These are phyloP conservation scores for Nannochloropsis gaditana DNA, from an alignment of 108 stramenopile genomes.

Conservation along the genomic window DNA sequence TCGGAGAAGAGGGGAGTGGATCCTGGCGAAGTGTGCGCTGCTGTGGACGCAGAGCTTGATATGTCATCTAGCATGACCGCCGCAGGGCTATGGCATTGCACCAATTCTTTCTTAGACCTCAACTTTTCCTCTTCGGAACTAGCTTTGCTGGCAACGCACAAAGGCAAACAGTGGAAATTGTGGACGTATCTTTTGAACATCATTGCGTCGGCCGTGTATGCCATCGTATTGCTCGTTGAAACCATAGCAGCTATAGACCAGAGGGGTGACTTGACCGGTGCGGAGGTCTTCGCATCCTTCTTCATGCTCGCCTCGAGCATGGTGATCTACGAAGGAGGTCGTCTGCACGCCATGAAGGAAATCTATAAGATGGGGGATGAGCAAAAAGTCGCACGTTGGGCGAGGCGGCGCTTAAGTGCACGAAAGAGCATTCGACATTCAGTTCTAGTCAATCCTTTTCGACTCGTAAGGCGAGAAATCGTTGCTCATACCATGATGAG, in stretches of 20 bases:
- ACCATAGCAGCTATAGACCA: neutral
- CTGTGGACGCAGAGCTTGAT: neutral
- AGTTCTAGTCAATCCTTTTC: neutral
- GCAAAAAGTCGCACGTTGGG: neutral
- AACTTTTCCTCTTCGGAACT: conserved; percentile 6
- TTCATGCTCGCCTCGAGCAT: neutral
- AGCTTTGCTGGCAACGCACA: neutral
- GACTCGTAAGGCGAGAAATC: neutral
- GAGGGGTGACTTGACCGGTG: neutral
- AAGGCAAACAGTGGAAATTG: conserved; percentile 17
- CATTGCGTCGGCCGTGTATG: neutral
- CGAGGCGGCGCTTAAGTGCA: neutral
- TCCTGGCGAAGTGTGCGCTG: no score
- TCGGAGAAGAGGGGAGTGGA: neutral
- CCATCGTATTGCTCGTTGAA: neutral
- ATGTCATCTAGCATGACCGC: neutral
- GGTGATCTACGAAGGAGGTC: neutral
- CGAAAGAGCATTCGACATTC: neutral
- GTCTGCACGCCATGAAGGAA: neutral
- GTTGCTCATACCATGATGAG: neutral
- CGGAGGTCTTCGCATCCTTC: neutral
- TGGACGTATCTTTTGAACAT: neutral
- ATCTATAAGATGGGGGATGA: neutral
- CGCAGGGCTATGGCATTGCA: conserved; percentile 2
- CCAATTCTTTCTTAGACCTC: neutral